Base-by-base conservation (phyloP, 805 yeast species). In the Metschnikowia santaceciliae region DNA sequence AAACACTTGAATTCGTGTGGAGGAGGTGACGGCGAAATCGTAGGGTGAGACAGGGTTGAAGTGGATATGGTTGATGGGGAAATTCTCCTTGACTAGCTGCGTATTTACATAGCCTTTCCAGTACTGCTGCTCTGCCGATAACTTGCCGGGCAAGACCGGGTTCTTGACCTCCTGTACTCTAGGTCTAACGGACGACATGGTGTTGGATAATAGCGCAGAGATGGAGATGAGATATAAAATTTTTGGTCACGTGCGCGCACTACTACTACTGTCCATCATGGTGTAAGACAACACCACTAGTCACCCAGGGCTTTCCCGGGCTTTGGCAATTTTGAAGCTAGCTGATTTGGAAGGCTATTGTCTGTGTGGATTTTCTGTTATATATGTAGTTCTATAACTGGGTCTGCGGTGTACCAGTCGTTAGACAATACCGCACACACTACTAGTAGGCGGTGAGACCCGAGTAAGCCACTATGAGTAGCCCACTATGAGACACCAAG, bases 21-120 rank as follows among this genome's bases (percentile, higher is more conserved):
- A 84, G 32, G 95, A 83, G 0, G 97, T 88, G 34, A 94, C 88
- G 22, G 97, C 98, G 71, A 92, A 88, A 70, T 94, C 96, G 64
- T 88, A 84, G 4, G 97, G 96, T 14, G 84, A 72, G 36, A 77
- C 78, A 1, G 97, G 97, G 65, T 88, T 90, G 77, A 94, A 94
- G 56, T 84, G 79, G 49, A 94, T 84, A 65, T 90, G 95, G 34
- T 88, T 84, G 40, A 94, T 89, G 38, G 97, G 89, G 68, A 88
- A 90, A 70, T 88, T 92, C 67, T 94, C 98, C 67, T 94, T 92
- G 26, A 91, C 90, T 36, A 94, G 76, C 65, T 92, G 92, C 2
- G 98, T 92, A 57, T 83, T 86, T 47, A 75, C 70, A 66, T 85
- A 91, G 6, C 90, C 88, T 60, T 95, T 77, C 98, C 98, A 94